phyloP scores from a whole-genome alignment of 2,329 filamentous ascomycete species.

The Pyrenophora graminea region DNA sequence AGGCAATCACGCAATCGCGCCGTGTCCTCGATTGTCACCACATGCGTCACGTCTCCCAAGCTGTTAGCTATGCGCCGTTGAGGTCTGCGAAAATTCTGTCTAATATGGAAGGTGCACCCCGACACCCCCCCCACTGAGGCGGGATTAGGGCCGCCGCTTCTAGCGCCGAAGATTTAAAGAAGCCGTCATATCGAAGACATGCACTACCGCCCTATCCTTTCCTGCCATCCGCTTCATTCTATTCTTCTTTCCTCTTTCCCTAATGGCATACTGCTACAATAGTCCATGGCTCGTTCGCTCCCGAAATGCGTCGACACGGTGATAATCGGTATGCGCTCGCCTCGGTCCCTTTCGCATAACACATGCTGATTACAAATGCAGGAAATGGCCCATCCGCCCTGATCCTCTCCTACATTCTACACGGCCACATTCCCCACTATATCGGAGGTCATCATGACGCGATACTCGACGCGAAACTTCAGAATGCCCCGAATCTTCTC shows the following conservation, averaged over 20 bases:
- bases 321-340: conserved; percentile 41
- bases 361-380: conserved; percentile 42
- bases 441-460: conserved; percentile 60
- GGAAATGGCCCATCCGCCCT: conserved; percentile 66
- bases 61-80: conserved; percentile 13
- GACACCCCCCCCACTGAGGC: conserved; percentile 20
- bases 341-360: background rate
- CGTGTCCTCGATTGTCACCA: background rate
- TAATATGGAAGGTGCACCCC: conserved; percentile 31
- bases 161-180: conserved; percentile 35
- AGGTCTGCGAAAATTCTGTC: conserved; percentile 17
- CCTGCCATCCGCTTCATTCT: conserved; percentile 15
- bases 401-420: conserved; percentile 65
- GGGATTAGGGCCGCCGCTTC: conserved; percentile 28
- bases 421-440: conserved; percentile 64
- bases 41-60: conserved; percentile 6
- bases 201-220: conserved; percentile 29
- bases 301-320: conserved; percentile 48
- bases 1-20: conserved; percentile 15
- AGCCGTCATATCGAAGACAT: conserved; percentile 40
- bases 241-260: conserved; percentile 15
- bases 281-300: conserved; percentile 46
- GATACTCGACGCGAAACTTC: conserved; percentile 61
- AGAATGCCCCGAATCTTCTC: conserved; percentile 53
- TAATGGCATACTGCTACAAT: conserved; percentile 39